Base-by-base conservation (phyloP, 257 asterid species). In the Orobanche coerulescens region DNA sequence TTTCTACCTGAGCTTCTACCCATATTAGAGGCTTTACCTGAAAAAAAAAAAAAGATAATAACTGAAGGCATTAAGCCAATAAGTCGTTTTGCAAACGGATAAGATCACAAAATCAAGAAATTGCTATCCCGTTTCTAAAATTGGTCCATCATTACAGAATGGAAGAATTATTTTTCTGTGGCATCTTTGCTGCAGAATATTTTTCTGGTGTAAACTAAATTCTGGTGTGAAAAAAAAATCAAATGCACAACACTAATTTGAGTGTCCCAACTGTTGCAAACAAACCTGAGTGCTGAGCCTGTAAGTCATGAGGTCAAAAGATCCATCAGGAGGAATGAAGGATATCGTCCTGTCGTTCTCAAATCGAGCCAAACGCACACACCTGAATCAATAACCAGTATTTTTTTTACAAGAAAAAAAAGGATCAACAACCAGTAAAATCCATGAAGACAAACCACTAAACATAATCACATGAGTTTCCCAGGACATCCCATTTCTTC, bases 221-320 rank as follows among this genome's bases (percentile, higher is more conserved):
- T 39, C 40, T 36, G 61, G 39, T 30, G 22, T 16, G 15, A 60
- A 20, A 28, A 37, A 39, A 12, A 52, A 4, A 69, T 62, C n/a
- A n/a, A n/a, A n/a, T 57, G 46, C 37, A 19, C 31, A 36, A 46
- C 58, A 56, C 62, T 12, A 24, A 56, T 47, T 44, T 31, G 31
- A 36, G 55, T 20, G 34, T n/a, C 57, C 4, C 43, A 30, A 62
- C 24, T 42, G 33, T n/a, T 5, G 54, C 4, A 51, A 69, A 58
- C 69, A 46, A 69, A 93, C 97, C 99, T 93, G 97, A 73, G 97
- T 93, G 84, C 94, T 85, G 60, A 93, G 92, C 80, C 99, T 82
- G 76, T 93, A 93, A 54, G 96, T 93, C 99, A 93, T 93, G 76
- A 93, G 97, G 81, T 93, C 99, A 78, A 93, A 93, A 55, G 97